Conservation (phyloP, 805 yeast species). For the Komagataella populi region DNA sequence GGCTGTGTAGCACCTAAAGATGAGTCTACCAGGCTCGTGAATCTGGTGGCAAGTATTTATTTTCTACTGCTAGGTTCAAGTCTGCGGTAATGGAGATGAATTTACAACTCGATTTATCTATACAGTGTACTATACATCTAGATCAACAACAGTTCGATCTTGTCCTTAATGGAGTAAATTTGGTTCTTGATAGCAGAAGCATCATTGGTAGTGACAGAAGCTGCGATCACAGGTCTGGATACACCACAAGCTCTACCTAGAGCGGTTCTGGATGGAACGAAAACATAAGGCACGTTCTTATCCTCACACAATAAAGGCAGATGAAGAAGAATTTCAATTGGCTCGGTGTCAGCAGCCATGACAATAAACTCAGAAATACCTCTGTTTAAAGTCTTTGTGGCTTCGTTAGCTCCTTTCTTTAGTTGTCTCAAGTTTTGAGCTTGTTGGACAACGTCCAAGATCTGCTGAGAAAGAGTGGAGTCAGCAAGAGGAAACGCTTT, state of each 20-base stretch:
- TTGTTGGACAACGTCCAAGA: conserved; percentile 95
- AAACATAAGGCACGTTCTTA: conserved; percentile 98
- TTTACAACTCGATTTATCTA: neutral
- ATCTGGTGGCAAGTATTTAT: no score
- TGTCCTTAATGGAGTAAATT: conserved; percentile 95
- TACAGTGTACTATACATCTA: conserved; percentile 18
- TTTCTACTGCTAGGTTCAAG: no score
- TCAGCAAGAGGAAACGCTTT: conserved; percentile 99
- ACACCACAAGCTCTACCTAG: conserved; percentile 99
- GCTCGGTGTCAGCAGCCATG: conserved; percentile 99
- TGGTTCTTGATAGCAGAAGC: conserved; percentile 96
- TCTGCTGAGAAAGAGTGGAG: conserved; percentile 88
- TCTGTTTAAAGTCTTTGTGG: conserved; percentile 97
- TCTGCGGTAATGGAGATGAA: neutral
- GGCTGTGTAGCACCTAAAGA: neutral
- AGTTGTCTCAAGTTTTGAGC: conserved; percentile 95
- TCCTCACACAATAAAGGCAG: conserved; percentile 97
- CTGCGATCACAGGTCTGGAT: conserved; percentile 98
- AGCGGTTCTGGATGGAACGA: conserved; percentile 97
- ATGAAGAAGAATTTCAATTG: conserved; percentile 95
- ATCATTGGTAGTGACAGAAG: conserved; percentile 95
- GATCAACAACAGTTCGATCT: conserved; percentile 94
- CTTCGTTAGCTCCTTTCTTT: conserved; percentile 99
- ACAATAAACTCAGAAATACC: conserved; percentile 98
- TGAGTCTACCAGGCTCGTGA: neutral